Evolutionary conservation across 257 asterid genomes (phyloP).

Genomic region (Paulownia fortunei): DNA sequence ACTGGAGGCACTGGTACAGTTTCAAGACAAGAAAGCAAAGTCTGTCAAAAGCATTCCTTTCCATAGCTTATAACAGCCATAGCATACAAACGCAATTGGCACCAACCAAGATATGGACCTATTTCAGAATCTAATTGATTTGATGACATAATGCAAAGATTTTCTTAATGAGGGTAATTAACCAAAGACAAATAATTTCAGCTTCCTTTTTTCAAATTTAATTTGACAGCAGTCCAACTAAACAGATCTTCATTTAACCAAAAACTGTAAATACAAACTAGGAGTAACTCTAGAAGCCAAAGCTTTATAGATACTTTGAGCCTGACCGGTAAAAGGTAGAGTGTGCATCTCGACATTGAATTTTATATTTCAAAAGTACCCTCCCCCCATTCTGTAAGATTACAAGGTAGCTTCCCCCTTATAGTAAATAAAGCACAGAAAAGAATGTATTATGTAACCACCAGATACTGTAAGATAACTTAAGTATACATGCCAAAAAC

Average conservation of each 20-base stretch:
- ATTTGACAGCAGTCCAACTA: not conserved
- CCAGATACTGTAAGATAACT: constrained; percentile 2
- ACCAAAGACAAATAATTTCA: not conserved
- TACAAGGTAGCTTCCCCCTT: not conserved
- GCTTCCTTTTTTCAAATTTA: not conserved
- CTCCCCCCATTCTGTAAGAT: not conserved
- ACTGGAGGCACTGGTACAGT: constrained; percentile 84
- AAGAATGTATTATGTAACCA: not conserved
- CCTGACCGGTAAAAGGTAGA: not conserved
- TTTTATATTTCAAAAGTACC: not conserved
- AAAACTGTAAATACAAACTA: not conserved
- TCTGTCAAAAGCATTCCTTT: constrained; percentile 21
- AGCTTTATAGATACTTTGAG: not conserved
- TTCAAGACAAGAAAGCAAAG: constrained; percentile 22
- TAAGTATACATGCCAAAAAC: not conserved
- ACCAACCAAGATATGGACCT: constrained; percentile 18
- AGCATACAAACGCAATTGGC: not conserved
- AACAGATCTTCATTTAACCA: not conserved
- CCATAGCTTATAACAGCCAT: not conserved
- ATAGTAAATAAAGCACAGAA: not conserved
- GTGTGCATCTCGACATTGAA: not conserved
- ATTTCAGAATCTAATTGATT: not conserved
- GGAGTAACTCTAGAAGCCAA: not conserved
- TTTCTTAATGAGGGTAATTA: not conserved
- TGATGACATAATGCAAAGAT: not conserved